Evolutionary conservation across 2,329 filamentous ascomycete genomes (phyloP).

Genomic region (Neofusicoccum cordaticola): DNA sequence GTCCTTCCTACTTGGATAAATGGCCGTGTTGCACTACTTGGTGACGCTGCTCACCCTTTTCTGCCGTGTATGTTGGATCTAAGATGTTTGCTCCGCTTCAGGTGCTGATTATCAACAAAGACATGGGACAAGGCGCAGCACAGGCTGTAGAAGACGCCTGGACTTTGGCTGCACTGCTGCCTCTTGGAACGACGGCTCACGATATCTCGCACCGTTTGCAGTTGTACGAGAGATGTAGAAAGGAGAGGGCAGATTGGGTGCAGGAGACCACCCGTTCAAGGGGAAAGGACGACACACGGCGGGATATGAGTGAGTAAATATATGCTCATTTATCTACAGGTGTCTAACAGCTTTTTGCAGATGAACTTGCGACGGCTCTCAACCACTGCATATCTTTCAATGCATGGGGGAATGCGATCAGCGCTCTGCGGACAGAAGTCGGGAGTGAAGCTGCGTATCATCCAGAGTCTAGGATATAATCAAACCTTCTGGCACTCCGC

Average conservation of each 20-base stretch:
- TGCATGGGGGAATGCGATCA: not conserved
- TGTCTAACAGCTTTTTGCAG: not conserved
- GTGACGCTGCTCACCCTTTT: conserved; percentile 69
- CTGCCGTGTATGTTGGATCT: conserved; percentile 49
- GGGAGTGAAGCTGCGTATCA: not conserved
- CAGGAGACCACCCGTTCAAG: conserved; percentile 57
- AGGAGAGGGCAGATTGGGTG: conserved; percentile 56
- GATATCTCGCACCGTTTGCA: conserved; percentile 47
- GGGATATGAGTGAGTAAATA: not conserved
- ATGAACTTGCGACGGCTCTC: not conserved
- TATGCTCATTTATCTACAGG: not conserved
- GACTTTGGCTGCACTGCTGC: conserved; percentile 52
- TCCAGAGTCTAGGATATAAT: not conserved
- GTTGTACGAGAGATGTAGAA: conserved; percentile 59
- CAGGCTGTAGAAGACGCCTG: conserved; percentile 67
- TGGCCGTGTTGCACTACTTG: conserved; percentile 56
- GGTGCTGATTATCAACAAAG: conserved; percentile 18
- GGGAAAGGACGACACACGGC: conserved; percentile 43
- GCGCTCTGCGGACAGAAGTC: not conserved
- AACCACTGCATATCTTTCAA: not conserved
- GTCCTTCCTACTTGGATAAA: conserved; percentile 55
- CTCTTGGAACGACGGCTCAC: not conserved
- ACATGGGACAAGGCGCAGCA: conserved; percentile 61
- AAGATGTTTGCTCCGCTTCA: not conserved
- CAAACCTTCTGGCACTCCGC: too few relatives aligned